phyloP scores from a whole-genome alignment of 176 grass and related monocot genomes.

The Triticum aestivum region DNA sequence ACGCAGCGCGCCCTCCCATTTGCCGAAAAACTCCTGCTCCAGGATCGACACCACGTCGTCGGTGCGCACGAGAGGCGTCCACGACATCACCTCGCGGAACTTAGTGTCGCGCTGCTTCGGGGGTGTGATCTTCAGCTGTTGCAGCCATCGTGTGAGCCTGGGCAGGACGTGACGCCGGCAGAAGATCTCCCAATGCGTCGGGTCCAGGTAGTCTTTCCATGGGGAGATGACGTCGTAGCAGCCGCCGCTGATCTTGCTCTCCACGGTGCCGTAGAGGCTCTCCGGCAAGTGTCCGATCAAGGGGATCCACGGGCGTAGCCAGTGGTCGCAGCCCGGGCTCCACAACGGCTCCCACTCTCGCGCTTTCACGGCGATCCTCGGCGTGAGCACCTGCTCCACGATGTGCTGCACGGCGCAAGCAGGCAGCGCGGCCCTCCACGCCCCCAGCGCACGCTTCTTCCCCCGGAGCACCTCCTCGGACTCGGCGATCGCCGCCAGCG shows the following conservation, averaged over 20 bases:
- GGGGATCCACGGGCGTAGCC: conserved; percentile 58
- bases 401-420: conserved; percentile 34
- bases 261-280: conserved; percentile 29
- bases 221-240: conserved; percentile 34
- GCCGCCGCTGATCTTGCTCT: conserved; percentile 28
- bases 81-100: conserved; percentile 44
- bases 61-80: conserved; percentile 42
- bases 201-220: conserved; percentile 55
- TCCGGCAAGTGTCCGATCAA: conserved; percentile 42
- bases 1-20: not conserved
- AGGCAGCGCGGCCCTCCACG: conserved; percentile 52
- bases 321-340: conserved; percentile 45
- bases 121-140: conserved; percentile 28
- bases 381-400: conserved; percentile 49
- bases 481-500: not conserved
- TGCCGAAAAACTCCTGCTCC: not conserved
- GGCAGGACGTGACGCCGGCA: conserved; percentile 36
- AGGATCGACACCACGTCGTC: conserved; percentile 35
- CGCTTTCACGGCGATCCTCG: conserved; percentile 43
- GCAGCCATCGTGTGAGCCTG: conserved; percentile 26
- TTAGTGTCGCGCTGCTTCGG: not conserved
- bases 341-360: conserved; percentile 55
- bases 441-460: not conserved
- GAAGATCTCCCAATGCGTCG: conserved; percentile 47
- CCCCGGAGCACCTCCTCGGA: not conserved